Conservation (phyloP, 2,329 filamentous ascomycete genomes). For the Nemania sp. region DNA sequence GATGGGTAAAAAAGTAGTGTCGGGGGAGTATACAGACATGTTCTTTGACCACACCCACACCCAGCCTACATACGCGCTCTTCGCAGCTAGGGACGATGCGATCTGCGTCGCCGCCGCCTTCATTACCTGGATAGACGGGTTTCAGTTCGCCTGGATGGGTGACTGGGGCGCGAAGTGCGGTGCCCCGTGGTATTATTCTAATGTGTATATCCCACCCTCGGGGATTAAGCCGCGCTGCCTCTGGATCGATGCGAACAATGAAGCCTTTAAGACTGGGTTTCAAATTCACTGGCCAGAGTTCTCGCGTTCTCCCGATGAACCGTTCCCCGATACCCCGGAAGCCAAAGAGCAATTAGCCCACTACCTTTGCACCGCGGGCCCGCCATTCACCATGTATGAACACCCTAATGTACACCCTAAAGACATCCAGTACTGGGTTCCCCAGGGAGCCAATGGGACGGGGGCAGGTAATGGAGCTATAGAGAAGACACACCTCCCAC, state of each 20-base stretch:
- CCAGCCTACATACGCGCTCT: conserved; percentile 45
- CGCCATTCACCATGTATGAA: conserved; percentile 28
- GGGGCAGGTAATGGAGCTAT: not conserved
- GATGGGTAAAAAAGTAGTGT: conserved; percentile 37
- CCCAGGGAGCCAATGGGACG: not conserved
- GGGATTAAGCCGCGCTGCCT: conserved; percentile 41
- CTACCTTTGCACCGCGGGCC: conserved; percentile 35
- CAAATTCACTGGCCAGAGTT: conserved; percentile 51
- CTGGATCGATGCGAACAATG: conserved; percentile 44
- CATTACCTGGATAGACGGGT: conserved; percentile 36
- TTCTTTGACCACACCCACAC: conserved; percentile 38
- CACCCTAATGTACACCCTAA: conserved; percentile 34
- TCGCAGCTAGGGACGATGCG: conserved; percentile 44
- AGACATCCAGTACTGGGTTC: conserved; percentile 34
- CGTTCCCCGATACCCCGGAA: not conserved
- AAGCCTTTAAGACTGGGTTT: conserved; percentile 46
- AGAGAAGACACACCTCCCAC: not conserved
- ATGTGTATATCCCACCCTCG: conserved; percentile 32
- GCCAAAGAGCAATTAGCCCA: not conserved
- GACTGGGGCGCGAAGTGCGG: conserved; percentile 46
- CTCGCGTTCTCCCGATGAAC: not conserved
- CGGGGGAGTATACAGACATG: conserved; percentile 41
- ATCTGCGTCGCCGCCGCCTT: conserved; percentile 43
- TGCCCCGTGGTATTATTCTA: conserved; percentile 45
- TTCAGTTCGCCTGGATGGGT: conserved; percentile 43